Conservation (phyloP, 768 basidiomycete genomes). For the Hygrophoropsis aurantiaca region DNA sequence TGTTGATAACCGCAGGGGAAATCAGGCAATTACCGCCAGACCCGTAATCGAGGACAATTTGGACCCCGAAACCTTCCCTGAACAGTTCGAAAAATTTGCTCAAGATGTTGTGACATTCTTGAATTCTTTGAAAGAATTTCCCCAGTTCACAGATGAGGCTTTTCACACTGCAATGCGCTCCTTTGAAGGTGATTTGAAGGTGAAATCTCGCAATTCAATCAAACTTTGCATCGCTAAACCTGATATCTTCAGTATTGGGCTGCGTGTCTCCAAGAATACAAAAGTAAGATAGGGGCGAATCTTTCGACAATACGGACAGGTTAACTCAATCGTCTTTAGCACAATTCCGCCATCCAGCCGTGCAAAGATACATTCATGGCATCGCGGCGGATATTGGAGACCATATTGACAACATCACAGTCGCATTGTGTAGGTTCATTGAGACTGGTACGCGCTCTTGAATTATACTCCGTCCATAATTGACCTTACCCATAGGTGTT, state of each 20-base stretch:
- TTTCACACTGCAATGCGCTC: conserved; percentile 40
- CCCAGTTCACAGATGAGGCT: conserved; percentile 43
- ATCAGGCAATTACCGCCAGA: conserved; percentile 17
- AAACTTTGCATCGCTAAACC: neutral
- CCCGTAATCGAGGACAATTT: conserved; percentile 32
- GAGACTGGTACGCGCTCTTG: conserved; percentile 38
- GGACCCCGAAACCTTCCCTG: conserved; percentile 41
- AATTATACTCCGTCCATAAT: conserved; percentile 1
- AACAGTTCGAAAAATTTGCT: conserved; percentile 38
- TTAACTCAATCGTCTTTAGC: conserved; percentile 19
- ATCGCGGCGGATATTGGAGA: conserved; percentile 39
- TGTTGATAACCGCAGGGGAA: conserved; percentile 14
- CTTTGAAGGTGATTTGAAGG: conserved; percentile 42
- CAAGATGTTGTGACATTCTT: conserved; percentile 40
- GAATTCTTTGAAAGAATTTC: conserved; percentile 44
- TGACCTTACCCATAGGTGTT: conserved; percentile 27
- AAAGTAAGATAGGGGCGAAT: conserved; percentile 21
- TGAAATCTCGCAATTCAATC: conserved; percentile 7
- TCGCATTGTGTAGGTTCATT: conserved; percentile 39
- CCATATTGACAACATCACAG: conserved; percentile 40
- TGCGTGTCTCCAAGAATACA: conserved; percentile 39
- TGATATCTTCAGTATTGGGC: conserved; percentile 38
- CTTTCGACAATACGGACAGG: neutral
- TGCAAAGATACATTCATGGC: conserved; percentile 44
- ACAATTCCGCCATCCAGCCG: conserved; percentile 43